A percentile compares a stretch with the other conserved stretches of the same genome.
These are phyloP conservation scores for Triticum urartu DNA, from an alignment of 176 grass and related monocot genomes.

Conservation along the genomic window DNA sequence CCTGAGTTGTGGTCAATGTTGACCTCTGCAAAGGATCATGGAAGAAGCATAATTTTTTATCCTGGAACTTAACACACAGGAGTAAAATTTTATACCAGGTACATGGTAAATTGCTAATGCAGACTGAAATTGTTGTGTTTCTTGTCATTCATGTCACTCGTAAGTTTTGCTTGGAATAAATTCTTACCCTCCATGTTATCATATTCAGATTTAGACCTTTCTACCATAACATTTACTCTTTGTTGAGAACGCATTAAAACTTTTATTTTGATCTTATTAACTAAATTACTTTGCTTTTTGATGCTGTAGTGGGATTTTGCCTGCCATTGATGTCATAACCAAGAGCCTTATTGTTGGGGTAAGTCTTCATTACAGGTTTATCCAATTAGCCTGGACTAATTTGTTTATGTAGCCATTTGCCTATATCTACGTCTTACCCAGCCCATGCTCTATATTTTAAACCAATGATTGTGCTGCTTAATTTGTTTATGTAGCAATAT, in stretches of 20 bases:
- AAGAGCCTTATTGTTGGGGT: conserved; percentile 80
- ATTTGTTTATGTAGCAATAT: neutral
- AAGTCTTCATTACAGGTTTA: conserved; percentile 32
- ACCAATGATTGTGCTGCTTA: neutral
- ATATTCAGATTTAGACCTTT: conserved; percentile 2
- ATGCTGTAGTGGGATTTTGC: conserved; percentile 86
- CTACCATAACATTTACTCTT: neutral
- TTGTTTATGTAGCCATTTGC: neutral
- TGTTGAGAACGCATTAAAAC: conserved; percentile 1
- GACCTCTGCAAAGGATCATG: neutral
- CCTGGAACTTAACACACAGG: neutral
- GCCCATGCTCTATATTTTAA: neutral
- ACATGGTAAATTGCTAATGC: neutral
- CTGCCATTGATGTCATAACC: conserved; percentile 83
- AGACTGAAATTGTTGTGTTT: neutral
- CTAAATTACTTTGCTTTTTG: conserved; percentile 30
- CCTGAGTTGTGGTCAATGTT: neutral
- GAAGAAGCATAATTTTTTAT: conserved; percentile 12
- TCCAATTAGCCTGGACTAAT: neutral
- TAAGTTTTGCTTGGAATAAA: neutral
- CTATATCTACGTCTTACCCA: neutral
- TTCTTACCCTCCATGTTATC: neutral
- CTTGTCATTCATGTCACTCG: neutral
- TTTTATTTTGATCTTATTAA: conserved; percentile 26
- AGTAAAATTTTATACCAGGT: neutral